These are phyloP conservation scores for Lasiodiplodia hormozganensis DNA, from an alignment of 2,329 filamentous ascomycete species.

Conservation along the genomic window DNA sequence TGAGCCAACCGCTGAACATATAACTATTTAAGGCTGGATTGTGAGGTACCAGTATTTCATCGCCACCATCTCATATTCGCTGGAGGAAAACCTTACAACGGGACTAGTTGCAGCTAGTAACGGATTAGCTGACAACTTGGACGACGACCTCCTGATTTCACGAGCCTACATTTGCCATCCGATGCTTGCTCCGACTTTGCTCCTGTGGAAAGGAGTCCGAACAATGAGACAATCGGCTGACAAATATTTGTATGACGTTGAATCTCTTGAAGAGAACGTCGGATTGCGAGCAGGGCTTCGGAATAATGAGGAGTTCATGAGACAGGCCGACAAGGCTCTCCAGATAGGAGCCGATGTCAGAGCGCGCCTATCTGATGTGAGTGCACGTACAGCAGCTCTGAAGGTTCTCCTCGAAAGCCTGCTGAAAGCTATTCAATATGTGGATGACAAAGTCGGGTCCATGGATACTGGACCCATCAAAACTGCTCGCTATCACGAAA, in stretches of 20 bases:
- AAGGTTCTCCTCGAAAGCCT: not conserved
- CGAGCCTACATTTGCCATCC: not conserved
- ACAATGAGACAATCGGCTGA: too few species aligned
- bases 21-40: not conserved
- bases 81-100: not conserved
- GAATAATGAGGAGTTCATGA: not conserved
- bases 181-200: not conserved
- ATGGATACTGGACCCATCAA: not conserved
- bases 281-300: not conserved
- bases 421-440: not conserved
- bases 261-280: not conserved
- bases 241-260: too few species aligned
- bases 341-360: not conserved
- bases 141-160: not conserved
- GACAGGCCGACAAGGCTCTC: not conserved
- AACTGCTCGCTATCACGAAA: not conserved
- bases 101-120: not conserved
- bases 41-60: not conserved
- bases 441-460: not conserved
- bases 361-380: too few species aligned
- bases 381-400: not conserved
- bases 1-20: not conserved
- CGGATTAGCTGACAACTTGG: fast-evolving
- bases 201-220: too few species aligned
- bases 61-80: not conserved